phyloP scores from a whole-genome alignment of 345 rosid genomes.

The Litchi chinensis region DNA sequence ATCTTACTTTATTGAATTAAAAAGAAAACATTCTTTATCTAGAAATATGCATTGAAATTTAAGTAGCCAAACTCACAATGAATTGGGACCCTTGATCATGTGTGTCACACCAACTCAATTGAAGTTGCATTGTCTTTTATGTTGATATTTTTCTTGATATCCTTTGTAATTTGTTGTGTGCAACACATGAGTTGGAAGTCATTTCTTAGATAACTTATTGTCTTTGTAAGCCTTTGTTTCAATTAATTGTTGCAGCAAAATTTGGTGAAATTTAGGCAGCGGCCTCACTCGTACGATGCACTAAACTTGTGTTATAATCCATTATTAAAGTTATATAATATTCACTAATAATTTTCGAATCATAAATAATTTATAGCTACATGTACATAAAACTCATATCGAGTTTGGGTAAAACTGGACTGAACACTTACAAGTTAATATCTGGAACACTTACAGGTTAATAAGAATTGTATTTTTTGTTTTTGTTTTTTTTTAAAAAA shows the following conservation, averaged over 20 bases:
- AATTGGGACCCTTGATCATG: constrained; percentile 3
- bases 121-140: constrained; percentile 7
- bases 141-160: neutral
- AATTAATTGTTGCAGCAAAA: neutral
- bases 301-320: too few species aligned
- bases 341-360: neutral
- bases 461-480: too few species aligned
- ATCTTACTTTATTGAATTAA: neutral
- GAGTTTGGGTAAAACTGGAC: too few species aligned
- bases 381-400: too few species aligned
- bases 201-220: neutral
- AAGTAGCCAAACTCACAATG: neutral
- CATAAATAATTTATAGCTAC: neutral
- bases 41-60: neutral
- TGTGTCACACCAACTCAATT: neutral
- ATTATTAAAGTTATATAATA: too few species aligned
- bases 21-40: constrained; percentile 1
- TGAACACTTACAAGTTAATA: too few species aligned
- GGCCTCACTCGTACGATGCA: neutral
- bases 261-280: neutral
- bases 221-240: neutral
- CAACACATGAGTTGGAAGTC: neutral
- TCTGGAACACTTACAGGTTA: too few species aligned
- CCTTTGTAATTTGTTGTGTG: neutral
- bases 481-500: too few species aligned